A percentile compares a stretch with the other conserved stretches of the same genome.
phyloP scores from a whole-genome alignment of 495 filamentous ascomycete genomes.

The Poronia punctata region DNA sequence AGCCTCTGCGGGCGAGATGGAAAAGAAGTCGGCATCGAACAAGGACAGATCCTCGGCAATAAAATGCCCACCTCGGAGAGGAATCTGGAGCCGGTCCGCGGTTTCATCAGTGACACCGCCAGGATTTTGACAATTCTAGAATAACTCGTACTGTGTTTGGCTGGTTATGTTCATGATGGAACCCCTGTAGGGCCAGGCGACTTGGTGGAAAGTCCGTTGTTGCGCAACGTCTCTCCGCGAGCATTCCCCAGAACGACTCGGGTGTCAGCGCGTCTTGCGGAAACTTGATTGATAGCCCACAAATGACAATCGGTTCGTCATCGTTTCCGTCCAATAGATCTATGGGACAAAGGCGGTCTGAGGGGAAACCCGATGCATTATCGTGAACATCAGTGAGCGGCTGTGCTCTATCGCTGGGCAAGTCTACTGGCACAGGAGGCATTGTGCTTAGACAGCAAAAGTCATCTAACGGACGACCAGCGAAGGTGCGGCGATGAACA shows the following conservation, averaged over 20 bases:
- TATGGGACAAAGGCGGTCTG: too few species aligned
- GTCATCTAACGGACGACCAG: too few species aligned
- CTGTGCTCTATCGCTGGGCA: too few species aligned
- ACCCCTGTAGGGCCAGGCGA: conserved; percentile 35
- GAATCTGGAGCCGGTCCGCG: conserved; percentile 2
- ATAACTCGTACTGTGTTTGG: conserved; percentile 6
- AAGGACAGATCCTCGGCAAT: conserved; percentile 31
- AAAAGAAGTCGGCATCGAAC: conserved; percentile 50
- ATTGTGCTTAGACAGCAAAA: too few species aligned
- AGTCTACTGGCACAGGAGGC: too few species aligned
- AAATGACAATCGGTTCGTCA: conserved; percentile 10
- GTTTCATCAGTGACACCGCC: too few species aligned
- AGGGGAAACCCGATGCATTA: too few species aligned
- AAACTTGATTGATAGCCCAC: conserved; percentile 19
- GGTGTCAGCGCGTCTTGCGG: conserved; percentile 30
- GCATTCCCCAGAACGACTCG: conserved; percentile 27
- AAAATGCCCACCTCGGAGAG: conserved; percentile 19
- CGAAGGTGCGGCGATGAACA: too few species aligned
- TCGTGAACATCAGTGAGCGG: too few species aligned
- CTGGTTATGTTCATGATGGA: conserved; percentile 23
- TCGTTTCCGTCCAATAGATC: conserved; percentile 7
- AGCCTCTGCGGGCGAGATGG: conserved; percentile 42
- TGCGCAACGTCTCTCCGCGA: conserved; percentile 24
- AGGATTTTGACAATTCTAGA: background rate
- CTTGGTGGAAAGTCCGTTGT: conserved; percentile 26